Conservation (phyloP, 176 grass and related monocot genomes). For the Panicum miliaceum region DNA sequence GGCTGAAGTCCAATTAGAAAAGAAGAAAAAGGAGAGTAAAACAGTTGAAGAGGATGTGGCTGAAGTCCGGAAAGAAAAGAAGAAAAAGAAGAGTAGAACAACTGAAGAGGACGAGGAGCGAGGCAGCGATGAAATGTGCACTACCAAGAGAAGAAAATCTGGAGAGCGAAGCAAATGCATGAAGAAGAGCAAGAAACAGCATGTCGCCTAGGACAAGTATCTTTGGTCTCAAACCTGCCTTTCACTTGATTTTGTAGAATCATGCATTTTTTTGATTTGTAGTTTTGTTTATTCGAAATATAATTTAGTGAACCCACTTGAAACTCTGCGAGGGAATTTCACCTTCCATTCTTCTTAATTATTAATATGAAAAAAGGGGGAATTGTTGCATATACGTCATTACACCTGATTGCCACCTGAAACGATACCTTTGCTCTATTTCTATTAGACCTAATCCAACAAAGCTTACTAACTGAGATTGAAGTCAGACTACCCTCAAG, state of each 20-base stretch:
- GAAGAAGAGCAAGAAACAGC: conserved; percentile 67
- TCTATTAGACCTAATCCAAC: not conserved
- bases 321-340: conserved; percentile 2
- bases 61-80: conserved; percentile 43
- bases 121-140: conserved; percentile 46
- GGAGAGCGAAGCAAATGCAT: conserved; percentile 47
- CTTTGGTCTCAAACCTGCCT: not conserved
- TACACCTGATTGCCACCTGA: not conserved
- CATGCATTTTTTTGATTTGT: not conserved
- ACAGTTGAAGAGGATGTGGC: conserved; percentile 1
- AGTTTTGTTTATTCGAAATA: not conserved
- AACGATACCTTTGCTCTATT: not conserved
- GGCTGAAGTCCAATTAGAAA: conserved; percentile 38
- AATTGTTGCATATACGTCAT: not conserved
- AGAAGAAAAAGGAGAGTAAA: conserved; percentile 45
- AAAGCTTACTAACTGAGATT: not conserved
- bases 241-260: conserved; percentile 37
- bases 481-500: not conserved
- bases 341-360: not conserved
- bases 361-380: not conserved
- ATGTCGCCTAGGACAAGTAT: conserved; percentile 38
- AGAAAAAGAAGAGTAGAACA: conserved; percentile 43
- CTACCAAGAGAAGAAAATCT: conserved; percentile 65
- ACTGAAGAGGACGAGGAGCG: not conserved
- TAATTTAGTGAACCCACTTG: not conserved